Evolutionary conservation across 129 eudicot genomes (phyloP).

Genomic region (Lonicera japonica): DNA sequence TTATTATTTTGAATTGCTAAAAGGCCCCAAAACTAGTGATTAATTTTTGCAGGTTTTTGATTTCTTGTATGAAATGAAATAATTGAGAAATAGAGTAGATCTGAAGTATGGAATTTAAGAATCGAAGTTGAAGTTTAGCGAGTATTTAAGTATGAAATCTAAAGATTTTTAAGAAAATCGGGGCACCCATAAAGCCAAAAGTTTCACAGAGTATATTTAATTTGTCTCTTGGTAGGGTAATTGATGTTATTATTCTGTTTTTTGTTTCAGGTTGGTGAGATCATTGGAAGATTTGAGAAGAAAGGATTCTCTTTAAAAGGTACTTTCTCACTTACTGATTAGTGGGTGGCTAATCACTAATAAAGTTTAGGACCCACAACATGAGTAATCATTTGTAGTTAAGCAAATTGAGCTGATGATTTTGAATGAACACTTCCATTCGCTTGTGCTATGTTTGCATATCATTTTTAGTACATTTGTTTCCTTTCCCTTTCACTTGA

Average conservation of each 20-base stretch:
- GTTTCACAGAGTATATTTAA: not conserved
- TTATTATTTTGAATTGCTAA: not conserved
- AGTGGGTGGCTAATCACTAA: not conserved
- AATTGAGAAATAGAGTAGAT: not conserved
- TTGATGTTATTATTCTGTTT: not conserved
- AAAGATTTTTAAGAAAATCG: not conserved
- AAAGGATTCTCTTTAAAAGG: constrained; percentile 43
- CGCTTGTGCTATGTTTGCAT: too few relatives aligned
- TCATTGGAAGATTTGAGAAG: constrained; percentile 43
- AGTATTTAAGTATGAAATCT: too few relatives aligned
- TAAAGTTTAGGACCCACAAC: not conserved
- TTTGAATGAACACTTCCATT: not conserved
- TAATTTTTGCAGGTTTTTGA: not conserved
- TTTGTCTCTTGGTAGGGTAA: too few relatives aligned
- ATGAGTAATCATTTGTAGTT: not conserved
- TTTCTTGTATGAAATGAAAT: not conserved
- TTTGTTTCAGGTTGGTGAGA: constrained; percentile 33
- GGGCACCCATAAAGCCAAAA: not conserved
- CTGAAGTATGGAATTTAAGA: not conserved
- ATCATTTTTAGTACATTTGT: too few relatives aligned
- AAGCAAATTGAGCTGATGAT: not conserved
- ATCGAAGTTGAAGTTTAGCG: too few relatives aligned
- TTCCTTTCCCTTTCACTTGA: too few relatives aligned
- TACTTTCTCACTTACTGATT: constrained; percentile 3
- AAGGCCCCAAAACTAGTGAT: not conserved